Evolutionary conservation across 2,329 filamentous ascomycete genomes (phyloP).

Genomic region (Scolecobasidium constrictum): DNA sequence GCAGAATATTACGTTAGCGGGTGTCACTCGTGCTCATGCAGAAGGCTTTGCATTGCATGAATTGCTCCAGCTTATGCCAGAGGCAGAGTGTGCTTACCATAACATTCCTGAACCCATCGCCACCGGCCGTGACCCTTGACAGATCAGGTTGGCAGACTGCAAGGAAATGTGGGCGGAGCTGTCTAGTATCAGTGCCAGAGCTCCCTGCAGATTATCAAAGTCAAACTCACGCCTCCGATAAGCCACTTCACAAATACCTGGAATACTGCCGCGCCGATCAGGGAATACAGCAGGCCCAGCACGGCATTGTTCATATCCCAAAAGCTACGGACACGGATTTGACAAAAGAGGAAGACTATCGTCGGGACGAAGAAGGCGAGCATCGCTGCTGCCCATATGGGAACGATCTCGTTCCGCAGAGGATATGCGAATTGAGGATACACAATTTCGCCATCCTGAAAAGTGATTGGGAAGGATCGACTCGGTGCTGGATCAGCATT

Average conservation of each 20-base stretch:
- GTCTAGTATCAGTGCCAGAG: too few species aligned
- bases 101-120: not conserved
- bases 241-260: slow-evolving; percentile 21
- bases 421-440: slow-evolving; percentile 63
- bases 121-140: not conserved
- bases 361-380: slow-evolving; percentile 56
- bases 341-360: slow-evolving; percentile 51
- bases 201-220: too few species aligned
- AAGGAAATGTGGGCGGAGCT: slow-evolving; percentile 24
- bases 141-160: slow-evolving; percentile 53
- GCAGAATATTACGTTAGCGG: too few species aligned
- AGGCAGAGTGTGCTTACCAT: too few species aligned
- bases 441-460: slow-evolving; percentile 56
- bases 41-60: not conserved
- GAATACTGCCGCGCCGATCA: slow-evolving; percentile 19
- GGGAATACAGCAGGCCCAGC: slow-evolving; percentile 55
- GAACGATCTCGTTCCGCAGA: slow-evolving; percentile 57
- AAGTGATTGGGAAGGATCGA: slow-evolving; percentile 59
- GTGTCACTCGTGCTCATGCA: too few species aligned
- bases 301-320: slow-evolving; percentile 55
- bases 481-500: slow-evolving; percentile 53
- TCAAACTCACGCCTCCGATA: slow-evolving; percentile 23
- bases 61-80: not conserved
- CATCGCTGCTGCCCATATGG: slow-evolving; percentile 60
- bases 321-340: slow-evolving; percentile 48